Evolutionary conservation across 202 grass and related monocot genomes (phyloP).

Genomic region (Zoysia matrella): DNA sequence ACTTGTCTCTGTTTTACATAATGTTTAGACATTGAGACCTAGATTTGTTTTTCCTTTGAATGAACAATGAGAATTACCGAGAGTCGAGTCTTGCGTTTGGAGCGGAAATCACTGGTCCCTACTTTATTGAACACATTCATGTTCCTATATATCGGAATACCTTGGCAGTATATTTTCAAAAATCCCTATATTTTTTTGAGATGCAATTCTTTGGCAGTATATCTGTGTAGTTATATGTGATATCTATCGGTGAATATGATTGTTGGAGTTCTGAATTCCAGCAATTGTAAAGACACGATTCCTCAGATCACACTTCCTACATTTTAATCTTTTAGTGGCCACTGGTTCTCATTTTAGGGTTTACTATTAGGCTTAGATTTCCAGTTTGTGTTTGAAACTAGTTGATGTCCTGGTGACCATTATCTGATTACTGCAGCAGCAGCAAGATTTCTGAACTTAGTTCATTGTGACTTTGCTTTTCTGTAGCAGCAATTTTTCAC

Average conservation of each 20-base stretch:
- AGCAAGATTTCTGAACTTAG: too few relatives aligned
- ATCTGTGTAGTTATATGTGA: not conserved
- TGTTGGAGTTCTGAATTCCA: not conserved
- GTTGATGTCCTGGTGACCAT: too few relatives aligned
- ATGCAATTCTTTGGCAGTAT: too few relatives aligned
- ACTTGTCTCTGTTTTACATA: not conserved
- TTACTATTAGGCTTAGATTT: not conserved
- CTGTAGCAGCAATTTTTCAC: too few relatives aligned
- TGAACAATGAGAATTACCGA: conserved; percentile 14
- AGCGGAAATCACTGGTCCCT: not conserved
- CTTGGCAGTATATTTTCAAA: not conserved
- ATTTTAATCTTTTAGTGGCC: not conserved
- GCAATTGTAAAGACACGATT: not conserved
- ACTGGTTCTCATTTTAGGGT: not conserved
- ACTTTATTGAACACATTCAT: not conserved
- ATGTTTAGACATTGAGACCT: conserved; percentile 14
- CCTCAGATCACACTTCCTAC: too few relatives aligned
- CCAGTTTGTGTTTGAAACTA: not conserved
- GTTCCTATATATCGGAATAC: not conserved
- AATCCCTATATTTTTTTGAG: too few relatives aligned
- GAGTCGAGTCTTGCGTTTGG: not conserved
- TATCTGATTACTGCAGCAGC: too few relatives aligned
- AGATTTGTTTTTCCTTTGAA: conserved; percentile 9
- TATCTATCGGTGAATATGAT: not conserved
- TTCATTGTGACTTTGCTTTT: too few relatives aligned